Evolutionary conservation across 2,329 filamentous ascomycete genomes (phyloP), one percentile per base, ranked within the genome.

Genomic region (Ilyonectria destructans): DNA sequence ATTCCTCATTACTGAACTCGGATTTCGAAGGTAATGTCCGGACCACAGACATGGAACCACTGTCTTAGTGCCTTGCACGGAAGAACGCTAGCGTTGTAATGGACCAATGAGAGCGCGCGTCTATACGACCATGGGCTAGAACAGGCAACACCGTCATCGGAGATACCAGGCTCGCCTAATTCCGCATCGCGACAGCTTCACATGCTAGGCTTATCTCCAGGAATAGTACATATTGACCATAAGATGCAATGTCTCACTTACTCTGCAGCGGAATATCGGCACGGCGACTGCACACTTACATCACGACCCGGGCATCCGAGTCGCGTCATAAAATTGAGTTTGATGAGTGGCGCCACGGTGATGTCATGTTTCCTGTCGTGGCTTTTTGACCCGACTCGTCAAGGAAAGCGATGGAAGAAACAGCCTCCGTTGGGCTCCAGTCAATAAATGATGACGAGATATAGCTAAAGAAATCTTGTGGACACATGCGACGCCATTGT

Each of bases 61-160:
- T 10, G 21, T 9, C 13, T 6, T 66, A 58, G 62, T 65, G 37
- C 64, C 64, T 61, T 31, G n/a, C 29, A 31, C n/a, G 8, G 17
- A 48, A 54, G 58, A 23, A 12, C 19, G 15, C 26, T 56, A 51
- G 43, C 17, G 26, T 7, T 26, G 13, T 23, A 5, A 3, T 4
- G 19, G n/a, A 15, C 64, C 64, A 67, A 67, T 67, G 35, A 62
- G 46, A 37, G 7, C 8, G 29, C 12, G 15, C 46, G 29, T 67
- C 19, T 62, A 67, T 67, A 67, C 64, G 64, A 67, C 54, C 35
- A 21, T 54, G 46, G 64, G 64, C 61, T 67, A 62, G 61, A 54
- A 58, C 40, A 48, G 15, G 21, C 23, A n/a, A 10, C 37, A 58
- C 64, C 58, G 58, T 58, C 58, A 55, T 40, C 58, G 64, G 64